Percentiles rank a stretch among this genome's conserved stretches.
Evolutionary conservation across 78 protist species (phyloP).

Genomic region (Neovahlkampfia damariscottae): DNA sequence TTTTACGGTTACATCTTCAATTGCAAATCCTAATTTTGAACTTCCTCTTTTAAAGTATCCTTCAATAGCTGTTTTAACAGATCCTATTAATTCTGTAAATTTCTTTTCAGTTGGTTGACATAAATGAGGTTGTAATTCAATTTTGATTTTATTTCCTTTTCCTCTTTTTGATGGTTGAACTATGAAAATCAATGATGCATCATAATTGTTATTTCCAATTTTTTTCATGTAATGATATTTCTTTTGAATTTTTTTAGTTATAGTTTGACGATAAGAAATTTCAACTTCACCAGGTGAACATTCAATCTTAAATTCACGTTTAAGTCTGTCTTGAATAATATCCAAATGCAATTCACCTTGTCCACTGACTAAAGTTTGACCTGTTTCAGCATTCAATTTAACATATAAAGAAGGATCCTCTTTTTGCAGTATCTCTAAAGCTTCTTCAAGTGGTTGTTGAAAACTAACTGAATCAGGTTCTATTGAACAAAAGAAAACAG

Average conservation of each 20-base stretch:
- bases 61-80: background rate
- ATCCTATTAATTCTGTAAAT: background rate
- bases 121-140: background rate
- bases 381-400: background rate
- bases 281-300: background rate
- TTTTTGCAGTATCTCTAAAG: background rate
- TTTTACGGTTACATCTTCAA: background rate
- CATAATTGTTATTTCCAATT: background rate
- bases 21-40: background rate
- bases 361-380: constrained; percentile 45
- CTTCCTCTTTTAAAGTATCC: background rate
- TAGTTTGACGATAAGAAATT: background rate
- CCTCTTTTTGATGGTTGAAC: background rate
- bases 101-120: too few species aligned
- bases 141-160: background rate
- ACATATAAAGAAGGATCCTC: constrained; percentile 21
- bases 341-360: constrained; percentile 85
- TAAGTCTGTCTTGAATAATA: constrained; percentile 33
- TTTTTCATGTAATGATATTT: background rate
- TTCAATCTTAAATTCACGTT: constrained; percentile 26
- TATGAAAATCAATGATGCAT: background rate
- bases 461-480: background rate
- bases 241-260: background rate
- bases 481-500: constrained; percentile 16
- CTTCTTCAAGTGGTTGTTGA: background rate